Conservation (phyloP, 768 basidiomycete species). For the Daedaleopsis nitida region DNA sequence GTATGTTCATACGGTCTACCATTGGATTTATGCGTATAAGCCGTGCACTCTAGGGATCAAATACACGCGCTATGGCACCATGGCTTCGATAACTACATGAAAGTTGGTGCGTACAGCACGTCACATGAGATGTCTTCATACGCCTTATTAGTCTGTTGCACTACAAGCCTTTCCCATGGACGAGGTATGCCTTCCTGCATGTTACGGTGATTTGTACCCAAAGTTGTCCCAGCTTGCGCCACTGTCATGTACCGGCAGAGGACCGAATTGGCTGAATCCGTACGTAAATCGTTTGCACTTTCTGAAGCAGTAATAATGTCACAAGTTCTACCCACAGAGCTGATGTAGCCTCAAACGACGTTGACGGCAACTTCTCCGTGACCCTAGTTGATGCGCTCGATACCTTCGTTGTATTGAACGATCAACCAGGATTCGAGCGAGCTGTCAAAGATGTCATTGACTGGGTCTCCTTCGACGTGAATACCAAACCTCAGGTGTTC, state of each 20-base stretch:
- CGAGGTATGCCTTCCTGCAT: conserved; percentile 51
- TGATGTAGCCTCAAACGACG: conserved; percentile 86
- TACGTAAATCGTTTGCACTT: conserved; percentile 41
- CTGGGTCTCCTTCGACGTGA: conserved; percentile 88
- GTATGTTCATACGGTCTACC: conserved; percentile 13
- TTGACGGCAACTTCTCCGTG: conserved; percentile 90
- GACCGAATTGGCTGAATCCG: conserved; percentile 87
- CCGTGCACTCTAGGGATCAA: conserved; percentile 50
- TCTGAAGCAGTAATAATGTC: neutral
- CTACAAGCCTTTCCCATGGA: conserved; percentile 78
- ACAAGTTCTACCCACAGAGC: conserved; percentile 35
- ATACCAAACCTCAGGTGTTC: conserved; percentile 97
- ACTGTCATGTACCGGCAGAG: conserved; percentile 81
- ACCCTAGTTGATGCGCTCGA: conserved; percentile 85
- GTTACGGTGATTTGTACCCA: conserved; percentile 1
- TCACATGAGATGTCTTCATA: too few species aligned
- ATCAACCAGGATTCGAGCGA: conserved; percentile 76
- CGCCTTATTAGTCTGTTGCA: neutral
- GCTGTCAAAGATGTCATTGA: conserved; percentile 82
- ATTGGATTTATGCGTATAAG: neutral
- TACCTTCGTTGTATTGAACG: conserved; percentile 85
- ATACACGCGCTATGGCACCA: conserved; percentile 86
- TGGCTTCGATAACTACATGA: conserved; percentile 90
- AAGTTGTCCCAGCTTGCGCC: conserved; percentile 67
- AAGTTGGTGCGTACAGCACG: conserved; percentile 51